Evolutionary conservation across 2,329 filamentous ascomycete genomes (phyloP).

Genomic region (Hyphodiscus sp.): DNA sequence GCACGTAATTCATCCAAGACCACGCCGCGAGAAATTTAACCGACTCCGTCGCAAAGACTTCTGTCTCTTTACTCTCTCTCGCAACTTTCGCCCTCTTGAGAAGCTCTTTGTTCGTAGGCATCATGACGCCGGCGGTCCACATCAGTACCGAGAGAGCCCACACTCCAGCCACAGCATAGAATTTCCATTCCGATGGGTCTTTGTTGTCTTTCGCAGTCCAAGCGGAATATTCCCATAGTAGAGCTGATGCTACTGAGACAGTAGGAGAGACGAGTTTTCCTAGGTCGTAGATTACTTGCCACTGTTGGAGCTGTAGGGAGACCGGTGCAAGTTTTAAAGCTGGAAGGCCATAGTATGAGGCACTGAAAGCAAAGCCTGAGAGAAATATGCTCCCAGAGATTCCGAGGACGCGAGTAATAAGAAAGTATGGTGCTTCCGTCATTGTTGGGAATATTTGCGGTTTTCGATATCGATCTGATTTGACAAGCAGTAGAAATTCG

Average conservation of each 20-base stretch:
- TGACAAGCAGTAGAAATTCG: background rate
- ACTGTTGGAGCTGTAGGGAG: background rate
- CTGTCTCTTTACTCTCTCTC: background rate
- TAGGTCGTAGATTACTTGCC: constrained; percentile 1
- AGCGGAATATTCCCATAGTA: background rate
- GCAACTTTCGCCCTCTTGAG: background rate
- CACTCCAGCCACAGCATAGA: background rate
- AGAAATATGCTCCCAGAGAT: background rate
- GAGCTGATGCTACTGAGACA: background rate
- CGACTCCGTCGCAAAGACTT: background rate
- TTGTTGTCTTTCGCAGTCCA: background rate
- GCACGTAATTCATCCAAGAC: constrained; percentile 1
- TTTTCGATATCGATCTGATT: background rate
- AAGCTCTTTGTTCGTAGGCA: background rate
- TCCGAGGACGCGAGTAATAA: background rate
- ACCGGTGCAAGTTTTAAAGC: background rate
- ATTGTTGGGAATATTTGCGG: too few relatives aligned
- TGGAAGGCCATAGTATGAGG: background rate
- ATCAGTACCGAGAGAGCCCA: background rate
- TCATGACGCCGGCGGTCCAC: constrained; percentile 1
- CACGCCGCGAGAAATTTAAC: background rate
- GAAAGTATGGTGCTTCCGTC: background rate
- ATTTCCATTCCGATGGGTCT: background rate
- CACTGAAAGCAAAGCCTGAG: background rate
- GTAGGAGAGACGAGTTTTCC: constrained; percentile 1